Evolutionary conservation across 345 rosid species (phyloP).

Genomic region (Odontarrhena argentea): DNA sequence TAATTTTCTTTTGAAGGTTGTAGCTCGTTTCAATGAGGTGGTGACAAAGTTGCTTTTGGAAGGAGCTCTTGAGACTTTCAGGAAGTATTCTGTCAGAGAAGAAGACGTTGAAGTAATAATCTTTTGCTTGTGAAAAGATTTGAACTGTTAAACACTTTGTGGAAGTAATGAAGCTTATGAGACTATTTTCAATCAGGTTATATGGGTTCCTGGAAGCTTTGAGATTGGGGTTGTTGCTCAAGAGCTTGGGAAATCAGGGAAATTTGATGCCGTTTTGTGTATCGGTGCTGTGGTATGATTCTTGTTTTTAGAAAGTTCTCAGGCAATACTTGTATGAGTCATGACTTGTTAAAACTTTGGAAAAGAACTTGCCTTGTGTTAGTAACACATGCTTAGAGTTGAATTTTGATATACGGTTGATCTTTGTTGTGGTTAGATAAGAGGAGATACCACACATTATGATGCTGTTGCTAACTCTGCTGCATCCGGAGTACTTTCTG

Average conservation of each 20-base stretch:
- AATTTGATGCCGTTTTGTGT: constrained; percentile 73
- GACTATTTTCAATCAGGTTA: constrained; percentile 54
- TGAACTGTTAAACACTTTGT: neutral
- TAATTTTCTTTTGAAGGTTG: constrained; percentile 52
- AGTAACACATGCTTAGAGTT: constrained; percentile 6
- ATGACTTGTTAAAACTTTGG: constrained; percentile 5
- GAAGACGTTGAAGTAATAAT: constrained; percentile 71
- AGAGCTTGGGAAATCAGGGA: constrained; percentile 74
- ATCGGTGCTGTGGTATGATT: constrained; percentile 96
- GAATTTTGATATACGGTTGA: constrained; percentile 17
- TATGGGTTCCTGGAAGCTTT: constrained; percentile 97
- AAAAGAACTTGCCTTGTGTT: neutral
- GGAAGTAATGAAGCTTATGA: constrained; percentile 14
- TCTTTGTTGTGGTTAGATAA: constrained; percentile 54
- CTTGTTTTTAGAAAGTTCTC: neutral
- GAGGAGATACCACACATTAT: constrained; percentile 96
- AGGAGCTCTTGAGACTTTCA: constrained; percentile 89
- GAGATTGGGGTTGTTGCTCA: constrained; percentile 79
- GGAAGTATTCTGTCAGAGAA: constrained; percentile 74
- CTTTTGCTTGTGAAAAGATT: neutral
- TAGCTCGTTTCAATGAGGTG: constrained; percentile 94
- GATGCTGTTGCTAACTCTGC: constrained; percentile 97
- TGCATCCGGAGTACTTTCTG: constrained; percentile 97
- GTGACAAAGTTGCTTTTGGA: constrained; percentile 79
- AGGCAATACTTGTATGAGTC: neutral